A percentile compares a stretch with the other conserved stretches of the same genome.
Conservation (phyloP, 2,329 filamentous ascomycete species). For the Dothideomycetidae sp. region DNA sequence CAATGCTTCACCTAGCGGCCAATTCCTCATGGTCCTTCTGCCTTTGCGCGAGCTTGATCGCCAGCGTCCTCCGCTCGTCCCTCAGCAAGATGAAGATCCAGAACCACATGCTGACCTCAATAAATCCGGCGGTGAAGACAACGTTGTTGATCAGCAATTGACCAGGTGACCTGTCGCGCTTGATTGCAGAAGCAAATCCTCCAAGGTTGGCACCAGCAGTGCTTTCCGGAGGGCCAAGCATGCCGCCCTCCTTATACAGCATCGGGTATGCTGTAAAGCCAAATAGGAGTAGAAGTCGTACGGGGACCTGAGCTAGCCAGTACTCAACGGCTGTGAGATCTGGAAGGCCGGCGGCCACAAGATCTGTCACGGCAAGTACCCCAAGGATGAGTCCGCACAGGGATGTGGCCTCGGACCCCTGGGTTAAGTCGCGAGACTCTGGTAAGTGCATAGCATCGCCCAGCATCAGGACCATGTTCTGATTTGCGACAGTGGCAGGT, state of each 20-base stretch:
- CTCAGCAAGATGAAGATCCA: slow-evolving; percentile 63
- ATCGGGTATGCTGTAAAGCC: slow-evolving; percentile 49
- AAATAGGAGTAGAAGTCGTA: slow-evolving; percentile 53
- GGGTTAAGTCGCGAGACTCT: slow-evolving; percentile 51
- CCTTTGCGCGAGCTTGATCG: slow-evolving; percentile 21
- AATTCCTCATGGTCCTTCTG: slow-evolving; percentile 25
- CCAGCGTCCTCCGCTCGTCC: slow-evolving; percentile 41
- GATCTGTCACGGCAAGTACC: slow-evolving; percentile 37
- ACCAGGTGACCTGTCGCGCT: slow-evolving; percentile 19
- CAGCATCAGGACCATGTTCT: slow-evolving; percentile 65
- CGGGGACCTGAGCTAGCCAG: slow-evolving; percentile 41
- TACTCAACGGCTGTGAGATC: slow-evolving; percentile 31
- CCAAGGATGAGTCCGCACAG: slow-evolving; percentile 56
- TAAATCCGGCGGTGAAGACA: slow-evolving; percentile 69
- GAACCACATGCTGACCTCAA: slow-evolving; percentile 77
- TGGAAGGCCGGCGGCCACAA: slow-evolving; percentile 32
- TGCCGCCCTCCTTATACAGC: slow-evolving; percentile 41
- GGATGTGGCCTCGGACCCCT: slow-evolving; percentile 52
- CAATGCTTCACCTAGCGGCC: slow-evolving; percentile 10
- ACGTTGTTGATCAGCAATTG: slow-evolving; percentile 69
- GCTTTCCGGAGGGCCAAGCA: slow-evolving; percentile 22
- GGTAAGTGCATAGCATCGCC: slow-evolving; percentile 73
- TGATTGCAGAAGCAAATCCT: slow-evolving; percentile 10
- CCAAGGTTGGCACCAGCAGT: slow-evolving; percentile 12
- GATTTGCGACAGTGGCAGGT: slow-evolving; percentile 59